Base-by-base conservation (phyloP, 129 eudicot species). In the Chrysanthemum lavandulifolium region DNA sequence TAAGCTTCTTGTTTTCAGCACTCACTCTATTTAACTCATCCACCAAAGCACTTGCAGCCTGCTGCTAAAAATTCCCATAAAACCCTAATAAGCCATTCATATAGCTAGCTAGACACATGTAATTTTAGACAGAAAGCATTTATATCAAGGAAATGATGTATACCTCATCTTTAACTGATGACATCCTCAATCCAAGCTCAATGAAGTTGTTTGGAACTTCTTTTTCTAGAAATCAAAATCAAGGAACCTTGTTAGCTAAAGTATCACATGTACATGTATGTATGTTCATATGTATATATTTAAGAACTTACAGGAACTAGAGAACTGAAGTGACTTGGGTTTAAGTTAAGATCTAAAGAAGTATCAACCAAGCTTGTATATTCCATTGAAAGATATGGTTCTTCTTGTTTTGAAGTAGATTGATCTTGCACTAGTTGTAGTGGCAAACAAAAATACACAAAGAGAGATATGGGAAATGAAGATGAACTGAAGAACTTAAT, bases 1-100 rank as follows among this genome's bases (percentile, higher is more conserved):
- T 82, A 15, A 92, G 84, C 77, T 79, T 86, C 91, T 86, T 86
- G 91, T 92, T 92, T 65, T 92, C 97, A 9, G 82, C 89, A 64
- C 79, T 86, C 80, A 92, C 87, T 72, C 96, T 71, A 21, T 85
- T 89, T 80, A 92, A 65, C 76, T 92, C 97, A 78, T 92, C 97
- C 45, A 84, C 68, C 70, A 92, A 82, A 40, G 83, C 87, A 12
- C 79, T 78, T 19, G 83, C 76, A 36, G 78, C 80, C 91, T 91
- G 89, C 78, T 58, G 1, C n/a, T 67, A 13, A 23, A 10, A 40
- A 18, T 58, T 18, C 11, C 66, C 74, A 21, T 12, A 11, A 62
- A 49, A n/a, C 10, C 16, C 33, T 50, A 40, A 18, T 14, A 11
- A 9, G 10, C 16, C 53, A 43, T 2, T 13, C 0, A 55, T 12